Percentiles rank a stretch among this genome's conserved stretches.
phyloP scores from a whole-genome alignment of 306 rosid species.

The Corylus avellana region DNA sequence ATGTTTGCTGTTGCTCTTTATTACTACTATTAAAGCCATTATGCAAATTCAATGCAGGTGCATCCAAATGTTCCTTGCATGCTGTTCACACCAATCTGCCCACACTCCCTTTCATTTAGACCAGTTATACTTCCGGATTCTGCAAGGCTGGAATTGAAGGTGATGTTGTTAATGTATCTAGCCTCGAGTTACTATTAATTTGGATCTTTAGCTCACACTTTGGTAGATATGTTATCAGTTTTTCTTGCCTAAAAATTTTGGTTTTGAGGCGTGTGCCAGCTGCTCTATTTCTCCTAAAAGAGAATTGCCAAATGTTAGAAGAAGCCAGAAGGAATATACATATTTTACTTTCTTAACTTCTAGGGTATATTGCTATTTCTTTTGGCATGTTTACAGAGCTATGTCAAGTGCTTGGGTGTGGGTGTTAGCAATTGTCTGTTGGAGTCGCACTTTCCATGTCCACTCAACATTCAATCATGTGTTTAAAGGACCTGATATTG shows the following conservation, averaged over 20 bases:
- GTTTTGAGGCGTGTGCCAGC: not conserved
- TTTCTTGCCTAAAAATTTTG: slow-evolving; percentile 9
- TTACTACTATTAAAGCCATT: not conserved
- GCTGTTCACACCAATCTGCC: slow-evolving; percentile 97
- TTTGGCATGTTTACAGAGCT: not conserved
- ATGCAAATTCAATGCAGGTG: slow-evolving; percentile 61
- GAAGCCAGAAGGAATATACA: not conserved
- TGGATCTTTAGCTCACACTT: slow-evolving; percentile 2
- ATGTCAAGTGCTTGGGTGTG: not conserved
- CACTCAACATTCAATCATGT: not conserved
- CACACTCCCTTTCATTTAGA: slow-evolving; percentile 96
- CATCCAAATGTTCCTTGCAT: slow-evolving; percentile 99
- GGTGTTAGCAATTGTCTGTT: not conserved
- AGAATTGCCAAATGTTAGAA: not conserved
- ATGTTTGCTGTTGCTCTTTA: not conserved
- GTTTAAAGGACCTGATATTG: not conserved
- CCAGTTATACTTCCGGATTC: slow-evolving; percentile 99
- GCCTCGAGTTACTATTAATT: not conserved
- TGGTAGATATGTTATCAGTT: slow-evolving; percentile 12
- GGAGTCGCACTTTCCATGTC: not conserved
- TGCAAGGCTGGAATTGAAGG: slow-evolving; percentile 92
- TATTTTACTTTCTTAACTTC: not conserved
- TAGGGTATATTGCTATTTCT: not conserved
- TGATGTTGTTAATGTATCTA: slow-evolving; percentile 32
- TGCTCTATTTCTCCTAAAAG: not conserved